A percentile compares a stretch with the other conserved stretches of the same genome.
Evolutionary conservation across 2,329 filamentous ascomycete species (phyloP).

Genomic region (Ophiostoma tasmaniense): DNA sequence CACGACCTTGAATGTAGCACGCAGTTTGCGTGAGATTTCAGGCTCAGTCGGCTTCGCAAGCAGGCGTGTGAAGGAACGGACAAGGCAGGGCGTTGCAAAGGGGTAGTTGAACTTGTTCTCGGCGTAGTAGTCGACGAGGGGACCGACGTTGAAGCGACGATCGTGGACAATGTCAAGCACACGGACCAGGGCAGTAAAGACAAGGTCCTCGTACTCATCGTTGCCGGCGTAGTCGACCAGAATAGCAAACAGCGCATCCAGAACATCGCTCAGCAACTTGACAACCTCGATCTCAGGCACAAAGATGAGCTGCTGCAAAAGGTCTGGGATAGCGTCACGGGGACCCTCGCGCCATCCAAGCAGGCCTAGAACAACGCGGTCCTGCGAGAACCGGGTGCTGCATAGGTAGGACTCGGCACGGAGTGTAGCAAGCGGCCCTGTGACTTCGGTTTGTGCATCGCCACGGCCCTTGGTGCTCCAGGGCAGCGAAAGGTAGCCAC

Average conservation of each 20-base stretch:
- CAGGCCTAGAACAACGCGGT: conserved; percentile 74
- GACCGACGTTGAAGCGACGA: conserved; percentile 81
- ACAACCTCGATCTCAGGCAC: conserved; percentile 97
- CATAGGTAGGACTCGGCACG: conserved; percentile 78
- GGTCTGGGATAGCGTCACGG: conserved; percentile 59
- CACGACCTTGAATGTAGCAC: conserved; percentile 90
- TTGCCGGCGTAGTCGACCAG: conserved; percentile 85
- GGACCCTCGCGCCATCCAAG: conserved; percentile 77
- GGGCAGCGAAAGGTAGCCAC: conserved; percentile 76
- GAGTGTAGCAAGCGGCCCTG: conserved; percentile 71
- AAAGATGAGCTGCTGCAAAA: conserved; percentile 79
- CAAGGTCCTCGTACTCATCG: conserved; percentile 83
- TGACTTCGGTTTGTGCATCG: conserved; percentile 63
- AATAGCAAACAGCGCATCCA: conserved; percentile 85
- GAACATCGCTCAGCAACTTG: conserved; percentile 80
- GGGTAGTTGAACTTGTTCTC: conserved; percentile 86
- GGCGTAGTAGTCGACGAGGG: conserved; percentile 85
- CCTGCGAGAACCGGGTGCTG: conserved; percentile 91
- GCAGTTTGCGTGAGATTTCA: conserved; percentile 72
- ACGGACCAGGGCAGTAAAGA: conserved; percentile 83
- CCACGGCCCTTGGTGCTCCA: conserved; percentile 65
- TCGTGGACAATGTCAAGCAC: conserved; percentile 92
- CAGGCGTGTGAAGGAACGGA: conserved; percentile 77
- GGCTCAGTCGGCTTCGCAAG: conserved; percentile 75
- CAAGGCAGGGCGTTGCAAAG: conserved; percentile 79